Percentiles rank a stretch among this genome's conserved stretches.
Evolutionary conservation across 495 filamentous ascomycete genomes (phyloP).

Genomic region (Daldinia grandis): DNA sequence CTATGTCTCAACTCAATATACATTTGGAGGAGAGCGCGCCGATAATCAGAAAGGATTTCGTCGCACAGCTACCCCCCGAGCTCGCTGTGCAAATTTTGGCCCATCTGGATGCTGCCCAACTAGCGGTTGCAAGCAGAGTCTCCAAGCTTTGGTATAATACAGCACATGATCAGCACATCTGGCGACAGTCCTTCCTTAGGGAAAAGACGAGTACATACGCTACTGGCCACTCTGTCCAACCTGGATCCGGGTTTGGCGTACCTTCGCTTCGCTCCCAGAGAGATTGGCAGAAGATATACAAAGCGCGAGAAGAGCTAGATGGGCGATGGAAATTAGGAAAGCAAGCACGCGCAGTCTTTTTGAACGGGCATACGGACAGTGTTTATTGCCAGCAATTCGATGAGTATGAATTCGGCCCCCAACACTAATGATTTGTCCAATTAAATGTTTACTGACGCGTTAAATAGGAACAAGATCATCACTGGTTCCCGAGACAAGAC

Average conservation of each 20-base stretch:
- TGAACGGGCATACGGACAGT: conserved; percentile 91
- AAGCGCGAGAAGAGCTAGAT: conserved; percentile 76
- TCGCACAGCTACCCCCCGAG: conserved; percentile 72
- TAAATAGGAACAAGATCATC: conserved; percentile 83
- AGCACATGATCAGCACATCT: conserved; percentile 72
- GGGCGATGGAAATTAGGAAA: conserved; percentile 79
- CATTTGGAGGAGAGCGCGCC: conserved; percentile 34
- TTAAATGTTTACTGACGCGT: conserved; percentile 34
- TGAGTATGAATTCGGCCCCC: conserved; percentile 66
- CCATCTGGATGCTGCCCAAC: conserved; percentile 71
- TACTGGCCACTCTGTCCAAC: conserved; percentile 55
- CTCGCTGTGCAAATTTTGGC: conserved; percentile 76
- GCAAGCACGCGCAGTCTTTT: conserved; percentile 77
- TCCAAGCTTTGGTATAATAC: conserved; percentile 69
- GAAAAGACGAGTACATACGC: conserved; percentile 67
- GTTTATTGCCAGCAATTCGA: conserved; percentile 99
- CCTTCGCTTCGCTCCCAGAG: conserved; percentile 57
- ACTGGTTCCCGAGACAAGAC: conserved; percentile 96
- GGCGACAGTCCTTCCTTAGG: conserved; percentile 78
- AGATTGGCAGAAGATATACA: conserved; percentile 89
- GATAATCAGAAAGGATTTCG: conserved; percentile 66
- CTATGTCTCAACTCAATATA: conserved; percentile 53
- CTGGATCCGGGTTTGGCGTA: conserved; percentile 58
- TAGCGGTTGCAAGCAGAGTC: conserved; percentile 69
- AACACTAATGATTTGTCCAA: not conserved